A percentile compares a stretch with the other conserved stretches of the same genome.
Evolutionary conservation across 805 yeast species (phyloP).

Genomic region (Yarrowia alimentaria): DNA sequence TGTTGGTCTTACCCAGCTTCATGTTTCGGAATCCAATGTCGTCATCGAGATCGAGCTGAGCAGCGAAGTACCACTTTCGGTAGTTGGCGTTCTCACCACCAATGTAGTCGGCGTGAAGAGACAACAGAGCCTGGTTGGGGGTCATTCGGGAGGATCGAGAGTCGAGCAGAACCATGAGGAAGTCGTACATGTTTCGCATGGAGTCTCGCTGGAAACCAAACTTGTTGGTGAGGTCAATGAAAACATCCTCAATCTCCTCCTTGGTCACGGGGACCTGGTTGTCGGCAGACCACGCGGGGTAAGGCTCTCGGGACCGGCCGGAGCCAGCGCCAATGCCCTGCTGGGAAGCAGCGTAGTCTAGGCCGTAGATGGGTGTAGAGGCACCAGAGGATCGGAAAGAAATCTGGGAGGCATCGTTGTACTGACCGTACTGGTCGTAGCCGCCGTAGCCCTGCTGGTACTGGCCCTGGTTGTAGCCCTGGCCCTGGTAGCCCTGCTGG

Average conservation of each 20-base stretch:
- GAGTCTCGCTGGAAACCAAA: constrained; percentile 88
- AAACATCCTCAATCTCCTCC: constrained; percentile 59
- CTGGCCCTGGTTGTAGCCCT: constrained; percentile 33
- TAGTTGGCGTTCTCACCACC: constrained; percentile 89
- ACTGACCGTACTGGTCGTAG: constrained; percentile 26
- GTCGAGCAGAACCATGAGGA: constrained; percentile 74
- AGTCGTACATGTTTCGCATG: constrained; percentile 75
- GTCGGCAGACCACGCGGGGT: constrained; percentile 99
- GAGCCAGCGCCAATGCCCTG: constrained; percentile 52
- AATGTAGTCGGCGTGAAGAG: constrained; percentile 85
- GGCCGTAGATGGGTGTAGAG: constrained; percentile 88
- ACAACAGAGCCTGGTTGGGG: constrained; percentile 65
- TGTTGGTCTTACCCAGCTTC: constrained; percentile 52
- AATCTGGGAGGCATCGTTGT: constrained; percentile 47
- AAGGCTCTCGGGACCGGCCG: constrained; percentile 76
- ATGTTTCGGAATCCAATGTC: constrained; percentile 57
- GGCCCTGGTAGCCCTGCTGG: constrained; percentile 38
- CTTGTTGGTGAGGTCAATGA: constrained; percentile 53
- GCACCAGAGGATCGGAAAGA: constrained; percentile 90
- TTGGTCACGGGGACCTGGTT: constrained; percentile 74
- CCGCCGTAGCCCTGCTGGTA: constrained; percentile 36
- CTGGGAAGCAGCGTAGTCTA: constrained; percentile 42
- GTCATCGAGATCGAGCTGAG: constrained; percentile 74
- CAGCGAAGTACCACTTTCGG: constrained; percentile 89
- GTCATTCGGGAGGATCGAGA: constrained; percentile 81